A percentile compares a stretch with the other conserved stretches of the same genome.
phyloP scores from a whole-genome alignment of 2,329 filamentous ascomycete genomes.

The Pyrenochaeta sp. region DNA sequence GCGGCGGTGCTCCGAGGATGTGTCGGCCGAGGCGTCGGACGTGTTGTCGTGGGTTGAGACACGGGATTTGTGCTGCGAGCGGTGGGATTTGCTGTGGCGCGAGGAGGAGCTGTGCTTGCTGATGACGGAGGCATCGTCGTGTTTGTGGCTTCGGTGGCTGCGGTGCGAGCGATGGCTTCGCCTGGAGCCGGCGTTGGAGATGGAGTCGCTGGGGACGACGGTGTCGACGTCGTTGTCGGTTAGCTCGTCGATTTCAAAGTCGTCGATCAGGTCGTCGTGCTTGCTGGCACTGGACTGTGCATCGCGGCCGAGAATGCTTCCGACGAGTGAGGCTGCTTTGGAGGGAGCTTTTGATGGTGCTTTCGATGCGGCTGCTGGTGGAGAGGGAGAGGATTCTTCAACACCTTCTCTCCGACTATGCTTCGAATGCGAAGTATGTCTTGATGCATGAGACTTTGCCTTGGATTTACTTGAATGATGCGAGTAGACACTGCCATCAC shows the following conservation, averaged over 20 bases:
- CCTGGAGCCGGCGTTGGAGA: constrained; percentile 51
- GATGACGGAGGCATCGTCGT: constrained; percentile 27
- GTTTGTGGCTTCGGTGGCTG: constrained; percentile 31
- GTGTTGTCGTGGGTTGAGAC: too few species aligned
- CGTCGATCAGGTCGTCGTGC: constrained; percentile 45
- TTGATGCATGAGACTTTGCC: constrained; percentile 40
- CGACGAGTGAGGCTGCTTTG: constrained; percentile 42
- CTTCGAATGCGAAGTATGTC: constrained; percentile 34
- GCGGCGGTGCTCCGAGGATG: constrained; percentile 21
- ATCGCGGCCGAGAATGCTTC: constrained; percentile 47
- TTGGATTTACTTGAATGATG: constrained; percentile 45
- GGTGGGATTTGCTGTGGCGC: constrained; percentile 37
- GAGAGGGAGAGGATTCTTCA: constrained; percentile 32
- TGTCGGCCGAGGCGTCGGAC: constrained; percentile 27
- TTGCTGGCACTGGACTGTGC: constrained; percentile 36
- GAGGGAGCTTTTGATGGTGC: constrained; percentile 28
- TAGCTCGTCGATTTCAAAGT: constrained; percentile 44
- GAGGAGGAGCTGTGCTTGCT: constrained; percentile 39
- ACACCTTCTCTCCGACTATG: constrained; percentile 31
- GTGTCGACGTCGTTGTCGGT: constrained; percentile 50
- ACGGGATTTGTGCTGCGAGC: constrained; percentile 19
- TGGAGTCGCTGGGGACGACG: constrained; percentile 57
- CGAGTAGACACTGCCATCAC: constrained; percentile 42
- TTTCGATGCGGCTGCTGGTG: constrained; percentile 29
- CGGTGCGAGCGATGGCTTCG: constrained; percentile 43